Percentiles rank a stretch among this genome's conserved stretches.
Evolutionary conservation across 306 rosid species (phyloP).

Genomic region (barrel medic (Medicago truncatula)): MtrunA17r5.0-ANR NC_053049.1:6929001-6929500

Average conservation of each 20-base stretch:
- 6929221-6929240: conserved; percentile 56
- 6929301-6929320: conserved; percentile 64
- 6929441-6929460: conserved; percentile 60
- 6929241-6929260: conserved; percentile 58
- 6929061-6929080: neutral
- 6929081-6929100: no score
- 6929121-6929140: neutral
- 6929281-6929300: conserved; percentile 76
- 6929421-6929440: conserved; percentile 13
- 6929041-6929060: neutral
- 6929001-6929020: neutral
- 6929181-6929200: conserved; percentile 41
- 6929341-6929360: conserved; percentile 40
- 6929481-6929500: conserved; percentile 50
- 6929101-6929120: neutral
- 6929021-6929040: neutral
- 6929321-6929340: conserved; percentile 35
- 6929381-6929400: conserved; percentile 42
- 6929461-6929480: conserved; percentile 48
- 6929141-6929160: conserved; percentile 33
- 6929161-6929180: conserved; percentile 38
- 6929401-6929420: conserved; percentile 53
- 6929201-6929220: conserved; percentile 45
- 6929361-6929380: neutral
- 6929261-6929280: conserved; percentile 47